Conservation (phyloP, 164 flowering plant species). For the Warburgia ugandensis region DNA sequence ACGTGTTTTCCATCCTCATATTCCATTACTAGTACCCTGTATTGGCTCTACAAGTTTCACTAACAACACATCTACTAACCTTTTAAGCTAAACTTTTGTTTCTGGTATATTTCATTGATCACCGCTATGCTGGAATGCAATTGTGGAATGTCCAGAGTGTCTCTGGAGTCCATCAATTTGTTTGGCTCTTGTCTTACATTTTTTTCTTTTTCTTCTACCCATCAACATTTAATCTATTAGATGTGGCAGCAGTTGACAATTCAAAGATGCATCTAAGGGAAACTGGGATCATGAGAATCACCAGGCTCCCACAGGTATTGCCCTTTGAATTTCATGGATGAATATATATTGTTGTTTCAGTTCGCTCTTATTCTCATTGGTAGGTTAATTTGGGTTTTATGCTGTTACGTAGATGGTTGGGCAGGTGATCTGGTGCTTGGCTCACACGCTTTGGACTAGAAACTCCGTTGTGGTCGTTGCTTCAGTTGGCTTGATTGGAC, state of each 20-base stretch:
- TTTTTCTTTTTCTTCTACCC: slow-evolving; percentile 93
- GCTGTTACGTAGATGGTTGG: slow-evolving; percentile 73
- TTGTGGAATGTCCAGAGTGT: slow-evolving; percentile 82
- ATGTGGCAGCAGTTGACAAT: slow-evolving; percentile 97
- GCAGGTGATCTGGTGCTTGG: slow-evolving; percentile 95
- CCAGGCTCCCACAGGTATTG: slow-evolving; percentile 96
- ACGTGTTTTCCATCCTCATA: no score
- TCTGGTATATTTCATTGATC: slow-evolving; percentile 96
- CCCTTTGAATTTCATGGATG: no score
- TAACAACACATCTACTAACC: no score
- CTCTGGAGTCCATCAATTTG: slow-evolving; percentile 59
- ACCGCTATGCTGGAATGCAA: slow-evolving; percentile 87
- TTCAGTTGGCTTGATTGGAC: slow-evolving; percentile 78
- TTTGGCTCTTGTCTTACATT: slow-evolving; percentile 67
- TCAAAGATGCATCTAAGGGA: slow-evolving; percentile 99
- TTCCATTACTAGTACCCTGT: no score
- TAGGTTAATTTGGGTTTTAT: not conserved
- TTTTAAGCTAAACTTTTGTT: no score
- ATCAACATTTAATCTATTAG: slow-evolving; percentile 87
- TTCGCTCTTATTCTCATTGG: not conserved
- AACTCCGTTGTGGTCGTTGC: slow-evolving; percentile 88
- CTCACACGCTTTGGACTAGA: slow-evolving; percentile 90
- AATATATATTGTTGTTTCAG: no score
- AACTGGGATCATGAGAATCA: slow-evolving; percentile 96
- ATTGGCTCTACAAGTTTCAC: no score